These are phyloP conservation scores for Myriosclerotinia duriaeana DNA, from an alignment of 2,329 filamentous ascomycete species.

Conservation along the genomic window DNA sequence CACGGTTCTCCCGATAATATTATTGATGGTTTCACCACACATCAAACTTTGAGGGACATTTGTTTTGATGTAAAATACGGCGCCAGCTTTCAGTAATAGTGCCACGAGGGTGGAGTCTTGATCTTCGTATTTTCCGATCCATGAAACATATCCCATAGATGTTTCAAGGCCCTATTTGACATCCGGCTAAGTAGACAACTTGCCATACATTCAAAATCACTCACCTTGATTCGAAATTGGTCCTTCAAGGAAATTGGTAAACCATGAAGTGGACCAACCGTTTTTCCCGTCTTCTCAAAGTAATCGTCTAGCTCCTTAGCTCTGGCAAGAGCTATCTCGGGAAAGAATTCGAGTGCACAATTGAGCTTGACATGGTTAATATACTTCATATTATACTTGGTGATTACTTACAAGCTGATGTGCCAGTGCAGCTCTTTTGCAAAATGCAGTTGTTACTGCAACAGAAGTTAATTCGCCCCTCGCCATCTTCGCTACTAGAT, in stretches of 20 bases:
- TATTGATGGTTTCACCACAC: conserved; percentile 46
- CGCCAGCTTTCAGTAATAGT: conserved; percentile 44
- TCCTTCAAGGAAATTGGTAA: conserved; percentile 61
- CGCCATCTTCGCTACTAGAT: conserved; percentile 35
- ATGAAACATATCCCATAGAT: conserved; percentile 63
- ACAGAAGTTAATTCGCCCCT: conserved; percentile 34
- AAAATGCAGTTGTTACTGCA: conserved; percentile 48
- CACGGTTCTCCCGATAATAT: conserved; percentile 45
- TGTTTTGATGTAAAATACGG: conserved; percentile 45
- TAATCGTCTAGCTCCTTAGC: conserved; percentile 50
- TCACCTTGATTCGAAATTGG: conserved; percentile 57
- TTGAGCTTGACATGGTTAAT: conserved; percentile 33
- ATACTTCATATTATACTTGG: neutral
- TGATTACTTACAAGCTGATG: conserved; percentile 44
- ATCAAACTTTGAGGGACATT: conserved; percentile 45
- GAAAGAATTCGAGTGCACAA: conserved; percentile 49
- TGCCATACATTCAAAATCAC: neutral
- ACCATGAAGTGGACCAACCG: conserved; percentile 62
- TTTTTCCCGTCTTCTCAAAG: conserved; percentile 43
- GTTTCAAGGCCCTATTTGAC: conserved; percentile 49
- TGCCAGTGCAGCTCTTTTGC: conserved; percentile 50
- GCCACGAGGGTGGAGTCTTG: conserved; percentile 49
- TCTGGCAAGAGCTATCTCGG: conserved; percentile 47
- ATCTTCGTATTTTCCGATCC: conserved; percentile 36
- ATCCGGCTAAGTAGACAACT: neutral